Conservation (phyloP, 2,329 filamentous ascomycete species). For the Elsinoe perseae region DNA sequence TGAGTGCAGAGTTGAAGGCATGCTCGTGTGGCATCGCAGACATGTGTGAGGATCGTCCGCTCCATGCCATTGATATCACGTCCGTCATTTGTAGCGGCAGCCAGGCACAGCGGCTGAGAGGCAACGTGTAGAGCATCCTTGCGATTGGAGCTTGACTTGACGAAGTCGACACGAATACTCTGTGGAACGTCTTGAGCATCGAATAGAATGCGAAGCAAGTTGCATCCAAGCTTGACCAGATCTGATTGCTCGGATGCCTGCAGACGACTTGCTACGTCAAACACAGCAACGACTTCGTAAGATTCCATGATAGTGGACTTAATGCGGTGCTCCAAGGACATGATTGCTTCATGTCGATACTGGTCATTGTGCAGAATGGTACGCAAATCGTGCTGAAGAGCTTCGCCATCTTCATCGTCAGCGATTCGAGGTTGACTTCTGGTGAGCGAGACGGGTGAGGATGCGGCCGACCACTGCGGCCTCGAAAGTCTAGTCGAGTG, state of each 20-base stretch:
- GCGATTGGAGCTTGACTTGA: neutral
- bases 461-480: neutral
- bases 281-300: slow-evolving; percentile 5
- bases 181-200: slow-evolving; percentile 4
- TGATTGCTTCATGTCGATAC: neutral
- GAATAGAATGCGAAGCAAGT: slow-evolving; percentile 4
- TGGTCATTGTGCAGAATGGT: neutral
- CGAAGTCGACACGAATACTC: slow-evolving; percentile 7
- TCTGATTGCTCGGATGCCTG: neutral
- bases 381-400: neutral
- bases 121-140: neutral
- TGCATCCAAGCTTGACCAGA: neutral
- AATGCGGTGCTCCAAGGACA: neutral
- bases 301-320: neutral
- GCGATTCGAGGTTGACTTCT: neutral
- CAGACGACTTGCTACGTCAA: neutral
- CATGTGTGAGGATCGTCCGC: slow-evolving; percentile 1
- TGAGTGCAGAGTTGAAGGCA: slow-evolving; percentile 9
- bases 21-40: neutral
- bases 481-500: neutral
- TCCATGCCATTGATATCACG: slow-evolving; percentile 13
- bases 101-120: neutral
- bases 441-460: neutral
- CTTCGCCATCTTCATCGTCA: neutral
- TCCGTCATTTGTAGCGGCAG: slow-evolving; percentile 8